Base-by-base conservation (phyloP, 495 filamentous ascomycete genomes). In the Cryomyces antarcticus region DNA sequence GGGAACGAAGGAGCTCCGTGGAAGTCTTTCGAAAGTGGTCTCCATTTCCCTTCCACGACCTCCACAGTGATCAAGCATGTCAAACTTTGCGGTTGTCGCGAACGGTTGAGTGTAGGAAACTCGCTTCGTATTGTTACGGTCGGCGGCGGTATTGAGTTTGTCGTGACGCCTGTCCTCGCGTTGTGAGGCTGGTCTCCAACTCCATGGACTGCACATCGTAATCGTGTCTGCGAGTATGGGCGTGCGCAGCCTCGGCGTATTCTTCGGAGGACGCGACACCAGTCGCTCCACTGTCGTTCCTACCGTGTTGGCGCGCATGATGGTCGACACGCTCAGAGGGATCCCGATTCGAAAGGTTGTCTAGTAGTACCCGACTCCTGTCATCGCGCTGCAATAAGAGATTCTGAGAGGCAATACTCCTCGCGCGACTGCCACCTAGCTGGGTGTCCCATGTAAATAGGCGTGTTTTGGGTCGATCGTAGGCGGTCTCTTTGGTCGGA, bases 201-300 rank as follows among this genome's bases (percentile, higher is more conserved):
- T 95, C 33, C 85, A 94, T 93, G 9, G 88, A 82, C 53, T 95
- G 88, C 27, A 93, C 73, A 57, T 97, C 89, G 54, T 93, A 95
- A 52, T 95, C 89, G 53, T 95, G 87, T 41, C 85, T 75, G 47
- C 87, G 62, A 7, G 53, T 53, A 31, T 62, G 60, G 12, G 62
- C 60, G 7, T 72, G 47, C 31, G 57, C 52, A 5, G 55, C 53
- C 27, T 88, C 83, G 36, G 75, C 70, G 52, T 88, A 92, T 24
- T 85, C 82, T 11, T 38, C 49, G 1, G 55, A 43, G 64, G 80
- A 75, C 37, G 78, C 71, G 7, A 74, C 77, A 7, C 82, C 83
- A 10, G 72, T 75, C 41, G 78, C 74, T 30, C 71, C 78, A 49
- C 87, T 86, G 39, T 75, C 75, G 51, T 93, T 88, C 35, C 82